Base-by-base conservation (phyloP, 164 flowering plant species). In the Dillenia turbinata region DNA sequence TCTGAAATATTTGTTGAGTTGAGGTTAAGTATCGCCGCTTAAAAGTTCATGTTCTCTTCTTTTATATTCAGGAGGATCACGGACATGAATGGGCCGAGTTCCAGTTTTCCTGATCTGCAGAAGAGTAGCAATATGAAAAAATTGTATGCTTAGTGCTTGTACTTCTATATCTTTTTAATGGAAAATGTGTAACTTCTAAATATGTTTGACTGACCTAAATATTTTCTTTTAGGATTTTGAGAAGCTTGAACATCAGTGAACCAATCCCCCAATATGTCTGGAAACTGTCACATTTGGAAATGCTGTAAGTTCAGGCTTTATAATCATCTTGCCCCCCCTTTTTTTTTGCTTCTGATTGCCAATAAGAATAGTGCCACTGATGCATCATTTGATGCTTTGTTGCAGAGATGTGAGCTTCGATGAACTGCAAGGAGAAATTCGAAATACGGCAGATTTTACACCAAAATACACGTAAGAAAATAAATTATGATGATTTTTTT, bases 181-280 rank as follows among this genome's bases (percentile, higher is more conserved):
- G 22, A 9, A 47, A 3, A 19, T 9, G 14, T 16, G 33, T 3
- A 16, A 22, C 15, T 47, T 44, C 55, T 44, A 24, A 1, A 26
- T 10, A 12, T 6, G 26, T 24, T 22, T 40, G 4, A 54, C n/a
- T 54, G 4, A 24, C 44, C 47, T 43, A 40, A 0, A 8, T 50
- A 58, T 14, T 26, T 11, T 53, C 45, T 57, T 64, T 56, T 71
- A 80, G 84, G 71, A 61, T 78, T 61, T 47, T 80, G 52, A 69
- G 81, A 54, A 80, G 64, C 64, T 80, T 81, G 54, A 73, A 71
- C 49, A 53, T 80, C 22, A 51, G 59, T 52, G 79, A 79, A 49
- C 4, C 15, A 6, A 65, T 80, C n/a, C 79, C 78, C 26, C 7
- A 9, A 11, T 60, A 61, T 56, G 2, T 77, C 13, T 33, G 56